Conservation (phyloP, 2,329 filamentous ascomycete species). For the Acarospora socialis region DNA sequence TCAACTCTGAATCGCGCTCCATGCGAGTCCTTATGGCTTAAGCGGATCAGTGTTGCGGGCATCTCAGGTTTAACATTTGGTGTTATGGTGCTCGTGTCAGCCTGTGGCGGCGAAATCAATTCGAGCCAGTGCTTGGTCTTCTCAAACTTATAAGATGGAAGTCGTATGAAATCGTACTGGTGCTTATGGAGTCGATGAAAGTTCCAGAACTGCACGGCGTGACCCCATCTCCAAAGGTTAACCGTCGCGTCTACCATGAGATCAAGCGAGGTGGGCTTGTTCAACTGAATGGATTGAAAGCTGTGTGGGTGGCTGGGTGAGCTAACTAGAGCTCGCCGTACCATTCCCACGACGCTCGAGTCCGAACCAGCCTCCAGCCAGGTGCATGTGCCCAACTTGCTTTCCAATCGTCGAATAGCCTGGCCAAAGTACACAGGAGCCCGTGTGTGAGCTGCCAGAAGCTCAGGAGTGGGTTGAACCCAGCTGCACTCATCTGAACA, state of each 20-base stretch:
- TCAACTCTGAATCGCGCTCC: too few relatives aligned
- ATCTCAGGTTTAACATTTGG: too few relatives aligned
- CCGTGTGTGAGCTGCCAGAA: conserved; percentile 26
- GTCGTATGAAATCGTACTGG: conserved; percentile 16
- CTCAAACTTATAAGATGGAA: conserved; percentile 33
- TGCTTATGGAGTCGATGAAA: conserved; percentile 20
- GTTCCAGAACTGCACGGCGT: conserved; percentile 26
- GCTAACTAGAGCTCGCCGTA: conserved; percentile 16
- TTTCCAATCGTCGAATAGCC: conserved; percentile 25
- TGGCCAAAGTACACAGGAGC: conserved; percentile 33
- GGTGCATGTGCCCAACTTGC: conserved; percentile 14
- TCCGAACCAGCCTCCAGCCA: conserved; percentile 30
- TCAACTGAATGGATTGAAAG: conserved; percentile 7
- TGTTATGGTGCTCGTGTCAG: conserved; percentile 4
- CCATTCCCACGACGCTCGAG: conserved; percentile 23
- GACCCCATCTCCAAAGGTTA: conserved; percentile 28
- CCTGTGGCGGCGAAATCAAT: conserved; percentile 13
- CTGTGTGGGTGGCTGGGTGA: too few relatives aligned
- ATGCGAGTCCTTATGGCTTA: too few relatives aligned
- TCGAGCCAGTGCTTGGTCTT: conserved; percentile 27
- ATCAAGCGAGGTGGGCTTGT: not conserved
- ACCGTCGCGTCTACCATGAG: conserved; percentile 19
- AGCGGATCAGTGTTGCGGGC: too few relatives aligned
- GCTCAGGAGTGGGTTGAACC: conserved; percentile 3
- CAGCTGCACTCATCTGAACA: conserved; percentile 3